Base-by-base conservation (phyloP, 805 yeast genomes). In the Myxozyma neotropica region DNA sequence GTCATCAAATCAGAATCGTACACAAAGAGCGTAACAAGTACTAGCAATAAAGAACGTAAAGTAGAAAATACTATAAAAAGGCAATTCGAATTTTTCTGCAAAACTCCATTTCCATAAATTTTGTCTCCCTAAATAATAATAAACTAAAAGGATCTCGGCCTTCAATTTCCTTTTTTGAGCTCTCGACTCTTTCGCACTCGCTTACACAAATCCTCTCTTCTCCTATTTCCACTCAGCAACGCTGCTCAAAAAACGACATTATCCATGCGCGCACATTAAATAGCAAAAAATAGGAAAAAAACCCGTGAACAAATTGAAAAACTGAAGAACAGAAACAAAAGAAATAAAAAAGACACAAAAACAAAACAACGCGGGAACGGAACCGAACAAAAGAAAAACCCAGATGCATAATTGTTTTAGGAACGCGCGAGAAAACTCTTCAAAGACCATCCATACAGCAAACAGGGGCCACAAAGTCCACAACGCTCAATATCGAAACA, bases 201-300 rank as follows among this genome's bases (percentile, higher is more conserved):
- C 56, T 12, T n/a, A 43, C 43, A 23, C 44, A 13, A 35, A 15
- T 48, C 40, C 44, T 36, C 53, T 36, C 35, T 35, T 36, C 44
- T 48, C 43, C 53, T 44, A 23, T 26, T 36, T 23, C 48, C 10
- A 17, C 33, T 38, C 49, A 27, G 10, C 43, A 5, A n/a, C 43
- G 19, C 38, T 24, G 38, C 39, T 27, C 27, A 12, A 29, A 17
- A 39, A 15, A 29, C 7, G 35, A 45, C 35, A 31, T 24, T 21
- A 51, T 24, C 26, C 27, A 19, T 26, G 39, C 36, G 39, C 48
- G 27, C 48, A 27, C 29, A 23, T 21, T 24, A 29, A 29, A 26
- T 7, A 44, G 50, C 50, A 46, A 46, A 29, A 29, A 45, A 51
- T 44, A 51, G 46, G 46, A 51, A 43, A 19, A 53, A 43, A 53